phyloP scores from a whole-genome alignment of 345 rosid genomes.

The Murraya koenigii region DNA sequence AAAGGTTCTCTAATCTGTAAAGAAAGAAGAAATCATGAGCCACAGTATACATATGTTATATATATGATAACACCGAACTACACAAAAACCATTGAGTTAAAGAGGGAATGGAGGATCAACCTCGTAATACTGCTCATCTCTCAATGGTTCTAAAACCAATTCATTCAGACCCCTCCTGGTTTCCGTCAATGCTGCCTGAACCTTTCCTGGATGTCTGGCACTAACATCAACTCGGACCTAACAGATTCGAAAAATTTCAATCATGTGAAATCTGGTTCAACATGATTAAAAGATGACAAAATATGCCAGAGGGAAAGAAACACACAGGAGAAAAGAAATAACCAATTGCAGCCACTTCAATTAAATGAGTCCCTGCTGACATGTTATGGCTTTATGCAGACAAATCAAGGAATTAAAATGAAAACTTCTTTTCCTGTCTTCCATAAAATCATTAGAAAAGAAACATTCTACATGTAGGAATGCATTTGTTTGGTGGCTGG shows the following conservation, averaged over 20 bases:
- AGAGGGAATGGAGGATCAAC: constrained; percentile 30
- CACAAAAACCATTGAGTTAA: not conserved
- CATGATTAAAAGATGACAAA: constrained; percentile 2
- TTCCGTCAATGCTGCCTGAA: constrained; percentile 94
- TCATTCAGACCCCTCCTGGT: constrained; percentile 82
- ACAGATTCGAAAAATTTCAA: constrained; percentile 16
- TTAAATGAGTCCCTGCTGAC: constrained; percentile 92
- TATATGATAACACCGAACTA: constrained; percentile 3
- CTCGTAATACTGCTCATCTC: constrained; percentile 87
- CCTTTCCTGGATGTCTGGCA: constrained; percentile 88
- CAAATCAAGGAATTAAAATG: constrained; percentile 48
- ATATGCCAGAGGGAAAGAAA: not conserved
- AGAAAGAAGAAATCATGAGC: constrained; percentile 16
- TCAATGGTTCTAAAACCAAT: constrained; percentile 80
- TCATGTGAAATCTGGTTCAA: not conserved
- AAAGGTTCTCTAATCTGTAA: constrained; percentile 91
- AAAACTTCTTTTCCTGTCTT: constrained; percentile 3
- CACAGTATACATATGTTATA: not conserved
- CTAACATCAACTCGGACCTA: constrained; percentile 99
- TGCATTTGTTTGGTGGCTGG: not conserved
- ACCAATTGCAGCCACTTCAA: constrained; percentile 85
- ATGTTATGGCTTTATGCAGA: constrained; percentile 63
- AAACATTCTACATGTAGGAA: not conserved
- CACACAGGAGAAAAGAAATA: constrained; percentile 95
- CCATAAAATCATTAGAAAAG: not conserved